Conservation (phyloP, 768 basidiomycete genomes). For the Sutorius australiensis region DNA sequence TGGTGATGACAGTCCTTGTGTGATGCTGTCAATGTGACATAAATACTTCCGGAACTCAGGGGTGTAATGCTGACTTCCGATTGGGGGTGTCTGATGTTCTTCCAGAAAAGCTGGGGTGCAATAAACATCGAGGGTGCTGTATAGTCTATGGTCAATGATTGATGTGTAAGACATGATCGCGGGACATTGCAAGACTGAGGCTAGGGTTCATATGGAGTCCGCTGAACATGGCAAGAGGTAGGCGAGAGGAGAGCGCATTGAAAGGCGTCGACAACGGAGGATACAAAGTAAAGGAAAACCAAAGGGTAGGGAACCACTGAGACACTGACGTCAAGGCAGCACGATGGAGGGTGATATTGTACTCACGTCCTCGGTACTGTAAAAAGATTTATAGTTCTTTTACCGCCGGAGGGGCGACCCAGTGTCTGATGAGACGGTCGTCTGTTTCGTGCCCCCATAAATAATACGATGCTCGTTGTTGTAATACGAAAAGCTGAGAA, state of each 20-base stretch:
- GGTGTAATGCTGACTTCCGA: neutral
- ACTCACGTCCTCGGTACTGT: conserved; percentile 13
- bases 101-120: neutral
- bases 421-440: conserved; percentile 22
- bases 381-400: conserved; percentile 22
- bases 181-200: conserved; percentile 1
- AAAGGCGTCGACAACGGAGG: neutral
- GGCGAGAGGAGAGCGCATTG: neutral
- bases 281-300: conserved; percentile 8
- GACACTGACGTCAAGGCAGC: conserved; percentile 2
- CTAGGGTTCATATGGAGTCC: neutral
- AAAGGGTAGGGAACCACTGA: neutral
- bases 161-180: neutral
- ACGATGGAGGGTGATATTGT: neutral
- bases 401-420: conserved; percentile 22
- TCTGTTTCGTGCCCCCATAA: conserved; percentile 49
- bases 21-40: no score
- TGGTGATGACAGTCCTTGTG: no score
- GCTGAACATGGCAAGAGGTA: neutral
- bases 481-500: conserved; percentile 49
- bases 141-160: neutral
- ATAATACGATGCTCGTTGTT: conserved; percentile 57
- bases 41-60: neutral
- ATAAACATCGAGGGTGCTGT: conserved; percentile 1
- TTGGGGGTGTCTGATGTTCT: neutral